phyloP scores from a whole-genome alignment of 2,329 filamentous ascomycete species.

The Fusarium burgessii region DNA sequence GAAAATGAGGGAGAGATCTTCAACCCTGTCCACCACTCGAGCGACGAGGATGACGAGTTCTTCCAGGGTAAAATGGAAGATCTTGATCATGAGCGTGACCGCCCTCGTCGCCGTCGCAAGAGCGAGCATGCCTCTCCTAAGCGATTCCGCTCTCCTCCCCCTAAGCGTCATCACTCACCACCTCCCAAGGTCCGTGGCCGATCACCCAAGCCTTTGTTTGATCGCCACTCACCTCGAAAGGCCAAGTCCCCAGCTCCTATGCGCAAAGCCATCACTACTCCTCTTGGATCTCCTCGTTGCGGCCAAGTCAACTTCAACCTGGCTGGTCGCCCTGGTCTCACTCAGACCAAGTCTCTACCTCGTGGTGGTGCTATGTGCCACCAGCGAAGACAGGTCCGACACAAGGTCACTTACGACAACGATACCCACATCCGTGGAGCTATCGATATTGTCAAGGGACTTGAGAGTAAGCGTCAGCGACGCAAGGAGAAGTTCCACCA shows the following conservation, averaged over 20 bases:
- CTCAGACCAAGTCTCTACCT: constrained; percentile 88
- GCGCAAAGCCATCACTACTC: constrained; percentile 58
- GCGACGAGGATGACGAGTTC: constrained; percentile 75
- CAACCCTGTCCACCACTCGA: constrained; percentile 69
- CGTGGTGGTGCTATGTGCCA: constrained; percentile 79
- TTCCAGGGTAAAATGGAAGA: constrained; percentile 79
- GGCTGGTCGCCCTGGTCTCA: constrained; percentile 72
- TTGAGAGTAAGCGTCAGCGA: constrained; percentile 93
- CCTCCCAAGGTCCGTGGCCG: constrained; percentile 62
- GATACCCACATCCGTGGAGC: constrained; percentile 85
- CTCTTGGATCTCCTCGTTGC: constrained; percentile 56
- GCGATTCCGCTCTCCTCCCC: constrained; percentile 59
- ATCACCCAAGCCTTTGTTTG: constrained; percentile 68
- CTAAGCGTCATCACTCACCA: constrained; percentile 53
- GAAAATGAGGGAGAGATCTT: constrained; percentile 79
- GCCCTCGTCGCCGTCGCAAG: constrained; percentile 61
- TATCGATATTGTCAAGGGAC: constrained; percentile 96
- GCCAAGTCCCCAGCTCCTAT: constrained; percentile 79
- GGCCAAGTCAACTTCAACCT: constrained; percentile 54
- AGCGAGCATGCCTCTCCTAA: constrained; percentile 61
- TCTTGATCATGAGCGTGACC: constrained; percentile 69
- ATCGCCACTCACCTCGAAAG: constrained; percentile 76
- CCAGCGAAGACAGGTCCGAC: constrained; percentile 59
- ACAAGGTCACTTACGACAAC: constrained; percentile 50
- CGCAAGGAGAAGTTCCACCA: constrained; percentile 93